Conservation (phyloP, 306 rosid genomes). For the Sechiopsis laciniata region DNA sequence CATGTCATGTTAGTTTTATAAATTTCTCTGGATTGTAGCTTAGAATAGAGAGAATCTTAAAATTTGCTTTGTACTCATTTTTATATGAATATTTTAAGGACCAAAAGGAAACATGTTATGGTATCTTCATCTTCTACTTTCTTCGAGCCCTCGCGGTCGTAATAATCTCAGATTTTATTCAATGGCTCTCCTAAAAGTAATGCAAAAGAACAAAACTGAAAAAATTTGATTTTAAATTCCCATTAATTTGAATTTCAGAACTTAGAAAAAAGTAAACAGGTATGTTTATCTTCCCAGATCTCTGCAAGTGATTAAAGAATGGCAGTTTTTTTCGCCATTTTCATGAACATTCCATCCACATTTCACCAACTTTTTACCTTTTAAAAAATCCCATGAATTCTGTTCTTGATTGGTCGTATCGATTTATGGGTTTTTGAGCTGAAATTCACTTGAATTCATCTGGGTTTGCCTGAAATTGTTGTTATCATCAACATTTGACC, state of each 20-base stretch:
- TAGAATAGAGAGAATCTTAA: conserved; percentile 1
- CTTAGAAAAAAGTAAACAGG: neutral
- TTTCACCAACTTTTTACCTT: neutral
- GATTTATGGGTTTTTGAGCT: neutral
- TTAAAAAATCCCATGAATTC: too few relatives aligned
- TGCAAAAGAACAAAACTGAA: neutral
- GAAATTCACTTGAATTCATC: neutral
- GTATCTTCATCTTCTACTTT: conserved; percentile 12
- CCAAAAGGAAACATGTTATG: conserved; percentile 10
- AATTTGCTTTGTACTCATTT: conserved; percentile 8
- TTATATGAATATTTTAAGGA: conserved; percentile 8
- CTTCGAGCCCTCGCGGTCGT: conserved; percentile 5
- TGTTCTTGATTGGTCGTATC: neutral
- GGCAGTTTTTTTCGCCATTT: conserved; percentile 24
- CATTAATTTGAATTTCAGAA: neutral
- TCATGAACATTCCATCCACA: too few relatives aligned
- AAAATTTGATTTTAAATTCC: too few relatives aligned
- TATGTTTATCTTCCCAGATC: conserved; percentile 42
- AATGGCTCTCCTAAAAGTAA: conserved; percentile 20
- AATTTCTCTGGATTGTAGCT: too few relatives aligned
- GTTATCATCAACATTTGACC: too few relatives aligned
- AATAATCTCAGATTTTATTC: too few relatives aligned
- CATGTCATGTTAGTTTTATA: conserved; percentile 1
- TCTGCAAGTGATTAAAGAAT: conserved; percentile 28
- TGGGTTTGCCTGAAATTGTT: neutral